Base-by-base conservation (phyloP, 2,329 filamentous ascomycete species). In the Cylindrodendrum hubeiense region DNA sequence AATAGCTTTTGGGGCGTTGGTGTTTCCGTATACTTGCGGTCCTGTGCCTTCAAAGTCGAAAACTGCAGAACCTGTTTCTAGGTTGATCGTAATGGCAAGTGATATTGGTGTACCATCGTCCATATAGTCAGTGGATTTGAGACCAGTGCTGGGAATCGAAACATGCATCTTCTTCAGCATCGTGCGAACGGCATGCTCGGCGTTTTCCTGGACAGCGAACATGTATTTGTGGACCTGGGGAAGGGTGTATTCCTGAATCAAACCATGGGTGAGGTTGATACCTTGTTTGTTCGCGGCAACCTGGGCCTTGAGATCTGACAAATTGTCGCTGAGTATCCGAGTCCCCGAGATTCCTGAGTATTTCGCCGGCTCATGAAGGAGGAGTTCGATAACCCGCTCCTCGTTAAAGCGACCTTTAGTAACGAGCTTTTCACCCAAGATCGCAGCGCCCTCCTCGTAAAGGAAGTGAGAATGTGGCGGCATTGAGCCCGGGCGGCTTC, bases 201-300 rank as follows among this genome's bases (percentile, higher is more conserved):
- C 81, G 28, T 79, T 83, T 47, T 75, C 67, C 63, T 82, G 80
- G 51, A 82, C 82, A 50, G 76, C 80, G 39, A 71, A 65, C 81
- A 83, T 80, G 67, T 79, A 79, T 75, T 91, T 91, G 65, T 93
- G 90, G 0, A 95, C 92, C 0, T 90, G 89, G 5, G 89, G 83
- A 49, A 92, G 87, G 6, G 89, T 89, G 71, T 93, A 94, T 71
- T 95, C 92, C 28, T 87, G 85, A 68, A 94, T 93, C 2, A 95
- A 81, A 0, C 86, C 84, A 43, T 85, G 87, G 69, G 95, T 93
- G 21, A 95, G 82, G 46, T 87, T 88, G 71, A 95, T 95, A 12
- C 94, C 94, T 71, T 94, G 94, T 71, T 93, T 91, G 74, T 97
- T 97, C 12, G 93, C 93, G 0, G 94, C 93, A 13, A 96, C 91